Conservation (phyloP, 1,284 basidiomycete genomes). For the Ustilago bromivora region DNA sequence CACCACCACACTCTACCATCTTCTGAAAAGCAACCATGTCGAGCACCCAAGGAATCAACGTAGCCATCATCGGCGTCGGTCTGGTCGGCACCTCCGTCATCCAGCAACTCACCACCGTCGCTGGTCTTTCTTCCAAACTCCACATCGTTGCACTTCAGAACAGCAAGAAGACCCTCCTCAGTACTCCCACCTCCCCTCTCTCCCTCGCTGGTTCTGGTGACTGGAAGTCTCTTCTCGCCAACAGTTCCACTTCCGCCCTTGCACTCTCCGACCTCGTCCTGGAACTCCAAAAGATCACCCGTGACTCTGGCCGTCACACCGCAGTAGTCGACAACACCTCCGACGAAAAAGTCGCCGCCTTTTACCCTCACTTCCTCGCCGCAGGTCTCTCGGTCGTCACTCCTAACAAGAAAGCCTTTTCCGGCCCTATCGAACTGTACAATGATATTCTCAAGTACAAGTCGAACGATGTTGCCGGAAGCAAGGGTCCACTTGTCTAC, state of each 20-base stretch:
- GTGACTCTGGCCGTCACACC: slow-evolving; percentile 69
- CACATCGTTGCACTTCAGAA: slow-evolving; percentile 66
- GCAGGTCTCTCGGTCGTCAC: slow-evolving; percentile 89
- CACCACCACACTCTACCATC: not conserved
- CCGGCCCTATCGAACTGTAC: slow-evolving; percentile 80
- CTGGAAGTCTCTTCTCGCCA: slow-evolving; percentile 55
- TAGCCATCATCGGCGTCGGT: slow-evolving; percentile 67
- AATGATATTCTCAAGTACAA: slow-evolving; percentile 74
- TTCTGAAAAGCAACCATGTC: slow-evolving; percentile 28
- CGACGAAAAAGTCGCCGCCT: slow-evolving; percentile 81
- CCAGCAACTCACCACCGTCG: slow-evolving; percentile 59
- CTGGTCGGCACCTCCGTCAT: slow-evolving; percentile 68
- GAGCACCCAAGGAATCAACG: slow-evolving; percentile 55
- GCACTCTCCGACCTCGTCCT: slow-evolving; percentile 53
- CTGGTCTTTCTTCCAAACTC: slow-evolving; percentile 49
- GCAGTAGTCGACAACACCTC: slow-evolving; percentile 95
- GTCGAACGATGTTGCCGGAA: slow-evolving; percentile 34
- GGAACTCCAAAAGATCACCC: slow-evolving; percentile 55
- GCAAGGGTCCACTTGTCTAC: slow-evolving; percentile 76
- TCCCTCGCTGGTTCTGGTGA: slow-evolving; percentile 38
- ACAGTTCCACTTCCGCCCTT: slow-evolving; percentile 50
- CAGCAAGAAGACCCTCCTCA: slow-evolving; percentile 66
- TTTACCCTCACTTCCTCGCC: slow-evolving; percentile 85
- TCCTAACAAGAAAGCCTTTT: slow-evolving; percentile 98
- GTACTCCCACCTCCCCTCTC: slow-evolving; percentile 36